Evolutionary conservation across 768 basidiomycete species (phyloP).

Genomic region (Mycena olivaceomarginata): DNA sequence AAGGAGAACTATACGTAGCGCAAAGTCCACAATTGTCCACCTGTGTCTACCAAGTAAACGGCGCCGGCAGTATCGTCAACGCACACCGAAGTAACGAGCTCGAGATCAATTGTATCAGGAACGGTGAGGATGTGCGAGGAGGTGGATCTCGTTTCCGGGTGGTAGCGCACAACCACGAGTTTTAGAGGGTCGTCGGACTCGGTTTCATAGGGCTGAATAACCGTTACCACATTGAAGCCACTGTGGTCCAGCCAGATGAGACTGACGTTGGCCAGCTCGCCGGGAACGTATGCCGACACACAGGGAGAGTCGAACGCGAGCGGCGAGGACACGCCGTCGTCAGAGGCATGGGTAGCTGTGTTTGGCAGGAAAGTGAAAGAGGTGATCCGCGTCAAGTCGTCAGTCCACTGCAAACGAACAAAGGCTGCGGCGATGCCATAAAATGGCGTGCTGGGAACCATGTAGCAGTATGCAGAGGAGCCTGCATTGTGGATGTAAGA

Average conservation of each 20-base stretch:
- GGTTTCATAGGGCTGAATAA: constrained; percentile 4
- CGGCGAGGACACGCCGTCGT: constrained; percentile 31
- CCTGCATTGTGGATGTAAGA: neutral
- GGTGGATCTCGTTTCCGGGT: constrained; percentile 14
- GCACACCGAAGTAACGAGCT: neutral
- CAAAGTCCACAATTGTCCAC: constrained; percentile 22
- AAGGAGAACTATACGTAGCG: constrained; percentile 9
- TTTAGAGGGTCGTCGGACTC: neutral
- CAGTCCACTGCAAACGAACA: neutral
- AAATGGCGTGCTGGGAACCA: constrained; percentile 1
- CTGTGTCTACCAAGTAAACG: constrained; percentile 20
- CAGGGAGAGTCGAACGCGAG: constrained; percentile 19
- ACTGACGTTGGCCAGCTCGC: neutral
- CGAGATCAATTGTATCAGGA: constrained; percentile 16
- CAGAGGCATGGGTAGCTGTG: constrained; percentile 20
- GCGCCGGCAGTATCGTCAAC: constrained; percentile 38
- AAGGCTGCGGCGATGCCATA: neutral
- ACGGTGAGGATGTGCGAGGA: constrained; percentile 31
- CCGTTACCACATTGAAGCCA: constrained; percentile 26
- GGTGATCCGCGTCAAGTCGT: neutral
- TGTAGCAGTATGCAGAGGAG: neutral
- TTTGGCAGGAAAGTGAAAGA: constrained; percentile 28
- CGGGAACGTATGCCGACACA: neutral
- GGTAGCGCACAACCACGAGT: constrained; percentile 38
- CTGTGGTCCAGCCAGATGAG: constrained; percentile 41